phyloP scores from a whole-genome alignment of 345 rosid genomes.

The Pistacia vera region DNA sequence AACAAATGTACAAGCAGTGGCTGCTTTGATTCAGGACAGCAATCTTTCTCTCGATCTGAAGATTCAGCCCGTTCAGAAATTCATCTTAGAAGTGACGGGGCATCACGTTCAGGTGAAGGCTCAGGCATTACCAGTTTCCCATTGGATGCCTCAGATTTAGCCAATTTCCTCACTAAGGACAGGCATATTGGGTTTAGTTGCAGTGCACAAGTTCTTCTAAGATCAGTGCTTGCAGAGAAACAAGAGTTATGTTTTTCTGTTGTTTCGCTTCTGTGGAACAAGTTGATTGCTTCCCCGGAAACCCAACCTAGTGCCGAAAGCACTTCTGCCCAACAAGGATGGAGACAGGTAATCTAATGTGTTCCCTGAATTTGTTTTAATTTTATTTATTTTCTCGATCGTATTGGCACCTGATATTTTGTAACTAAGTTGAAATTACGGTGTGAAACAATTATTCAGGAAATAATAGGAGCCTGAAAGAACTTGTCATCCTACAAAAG shows the following conservation, averaged over 20 bases:
- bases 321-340: constrained; percentile 98
- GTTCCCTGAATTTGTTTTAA: not conserved
- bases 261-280: constrained; percentile 93
- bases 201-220: constrained; percentile 77
- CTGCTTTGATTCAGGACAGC: constrained; percentile 43
- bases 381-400: not conserved
- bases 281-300: constrained; percentile 87
- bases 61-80: constrained; percentile 41
- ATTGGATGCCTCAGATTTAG: constrained; percentile 92
- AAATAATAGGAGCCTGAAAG: not conserved
- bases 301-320: constrained; percentile 88
- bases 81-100: constrained; percentile 45
- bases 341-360: constrained; percentile 83
- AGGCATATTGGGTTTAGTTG: constrained; percentile 86
- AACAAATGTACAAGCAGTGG: constrained; percentile 38
- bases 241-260: constrained; percentile 94
- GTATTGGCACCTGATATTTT: not conserved
- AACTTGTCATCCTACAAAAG: not conserved
- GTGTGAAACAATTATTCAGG: not conserved
- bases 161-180: constrained; percentile 90
- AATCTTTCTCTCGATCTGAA: constrained; percentile 42
- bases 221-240: constrained; percentile 87
- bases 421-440: not conserved
- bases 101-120: constrained; percentile 40
- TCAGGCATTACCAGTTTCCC: constrained; percentile 61